Evolutionary conservation across 345 rosid genomes (phyloP).

Genomic region (Aquilaria sinensis): DNA sequence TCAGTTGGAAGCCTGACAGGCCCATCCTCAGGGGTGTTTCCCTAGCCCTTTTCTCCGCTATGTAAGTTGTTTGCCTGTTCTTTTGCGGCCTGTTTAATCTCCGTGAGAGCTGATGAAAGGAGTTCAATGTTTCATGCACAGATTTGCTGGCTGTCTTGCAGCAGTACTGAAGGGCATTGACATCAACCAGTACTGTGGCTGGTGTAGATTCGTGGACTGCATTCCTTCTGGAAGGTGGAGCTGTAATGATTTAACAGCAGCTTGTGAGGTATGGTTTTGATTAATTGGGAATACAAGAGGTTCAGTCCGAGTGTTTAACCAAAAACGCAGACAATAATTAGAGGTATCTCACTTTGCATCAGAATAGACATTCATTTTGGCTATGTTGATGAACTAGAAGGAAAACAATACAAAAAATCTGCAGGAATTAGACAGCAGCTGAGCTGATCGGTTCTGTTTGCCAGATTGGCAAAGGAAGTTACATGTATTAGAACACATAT

Average conservation of each 20-base stretch:
- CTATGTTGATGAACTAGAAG: too few species aligned
- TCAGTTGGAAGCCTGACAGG: constrained; percentile 60
- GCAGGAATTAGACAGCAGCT: too few species aligned
- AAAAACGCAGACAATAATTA: too few species aligned
- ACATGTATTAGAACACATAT: too few species aligned
- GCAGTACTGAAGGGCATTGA: constrained; percentile 42
- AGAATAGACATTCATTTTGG: too few species aligned
- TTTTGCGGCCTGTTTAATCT: neutral
- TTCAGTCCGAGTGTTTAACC: too few species aligned
- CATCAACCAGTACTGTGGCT: constrained; percentile 51
- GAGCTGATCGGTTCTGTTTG: too few species aligned
- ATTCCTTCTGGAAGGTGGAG: constrained; percentile 64
- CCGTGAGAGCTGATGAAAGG: constrained; percentile 3
- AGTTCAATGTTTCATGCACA: constrained; percentile 15
- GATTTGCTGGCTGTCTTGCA: constrained; percentile 46
- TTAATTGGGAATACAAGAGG: neutral
- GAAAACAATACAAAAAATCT: too few species aligned
- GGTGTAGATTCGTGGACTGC: constrained; percentile 72
- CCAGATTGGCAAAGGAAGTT: too few species aligned
- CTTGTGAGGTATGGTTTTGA: constrained; percentile 53
- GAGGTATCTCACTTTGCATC: too few species aligned
- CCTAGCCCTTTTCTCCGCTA: constrained; percentile 39
- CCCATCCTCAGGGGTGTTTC: constrained; percentile 55
- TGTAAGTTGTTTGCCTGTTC: constrained; percentile 41
- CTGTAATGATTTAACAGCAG: constrained; percentile 54